These are phyloP conservation scores for Umbelopsis vinacea DNA, from an alignment of 192 early-diverging fungal species.

Conservation along the genomic window DNA sequence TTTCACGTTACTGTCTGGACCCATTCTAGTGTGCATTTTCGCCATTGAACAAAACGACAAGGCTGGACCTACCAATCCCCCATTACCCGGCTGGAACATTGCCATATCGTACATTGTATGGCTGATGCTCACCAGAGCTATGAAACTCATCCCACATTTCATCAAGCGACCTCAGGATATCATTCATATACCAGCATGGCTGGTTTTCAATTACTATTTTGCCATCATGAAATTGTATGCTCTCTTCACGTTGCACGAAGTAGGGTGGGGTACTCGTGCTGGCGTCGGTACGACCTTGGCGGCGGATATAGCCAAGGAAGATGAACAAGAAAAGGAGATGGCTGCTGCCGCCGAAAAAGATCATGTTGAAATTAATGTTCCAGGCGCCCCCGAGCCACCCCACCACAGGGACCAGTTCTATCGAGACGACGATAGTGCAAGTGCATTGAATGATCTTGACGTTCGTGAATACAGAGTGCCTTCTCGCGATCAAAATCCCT, in stretches of 20 bases:
- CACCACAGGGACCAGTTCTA: not conserved
- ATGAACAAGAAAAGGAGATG: not conserved
- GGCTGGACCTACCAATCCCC: conserved; percentile 25
- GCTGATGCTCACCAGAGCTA: conserved; percentile 55
- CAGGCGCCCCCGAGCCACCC: not conserved
- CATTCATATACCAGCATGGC: conserved; percentile 53
- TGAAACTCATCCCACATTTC: conserved; percentile 65
- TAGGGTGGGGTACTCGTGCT: conserved; percentile 61
- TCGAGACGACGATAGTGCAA: not conserved
- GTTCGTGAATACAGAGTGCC: not conserved
- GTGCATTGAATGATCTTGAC: not conserved
- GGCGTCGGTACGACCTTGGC: conserved; percentile 37
- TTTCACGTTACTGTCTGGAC: conserved; percentile 58
- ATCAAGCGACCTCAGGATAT: conserved; percentile 55
- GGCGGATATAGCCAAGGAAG: conserved; percentile 40
- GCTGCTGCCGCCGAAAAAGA: not conserved
- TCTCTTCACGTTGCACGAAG: conserved; percentile 61
- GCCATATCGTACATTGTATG: conserved; percentile 53
- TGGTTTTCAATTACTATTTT: conserved; percentile 65
- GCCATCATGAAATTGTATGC: conserved; percentile 61
- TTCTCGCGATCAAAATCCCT: not conserved
- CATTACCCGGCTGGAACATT: conserved; percentile 56
- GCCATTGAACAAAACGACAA: conserved; percentile 15
- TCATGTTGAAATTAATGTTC: not conserved
- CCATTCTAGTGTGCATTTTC: conserved; percentile 53